Conservation (phyloP, 2,329 filamentous ascomycete genomes). For the Amphichorda felina region DNA sequence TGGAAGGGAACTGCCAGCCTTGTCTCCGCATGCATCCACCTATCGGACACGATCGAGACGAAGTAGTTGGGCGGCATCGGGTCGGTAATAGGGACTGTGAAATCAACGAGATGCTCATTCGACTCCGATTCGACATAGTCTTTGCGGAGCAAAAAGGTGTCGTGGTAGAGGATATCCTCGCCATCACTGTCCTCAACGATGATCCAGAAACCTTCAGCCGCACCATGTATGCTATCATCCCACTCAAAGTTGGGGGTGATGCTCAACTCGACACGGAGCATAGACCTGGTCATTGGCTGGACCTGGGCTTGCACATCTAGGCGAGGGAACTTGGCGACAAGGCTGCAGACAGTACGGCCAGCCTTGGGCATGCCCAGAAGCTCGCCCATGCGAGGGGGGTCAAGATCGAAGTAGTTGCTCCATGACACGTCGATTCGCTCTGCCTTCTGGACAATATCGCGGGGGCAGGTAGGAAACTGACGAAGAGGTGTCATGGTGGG, state of each 20-base stretch:
- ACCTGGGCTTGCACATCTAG: constrained; percentile 88
- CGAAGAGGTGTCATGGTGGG: constrained; percentile 93
- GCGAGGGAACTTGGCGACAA: constrained; percentile 87
- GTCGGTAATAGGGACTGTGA: constrained; percentile 92
- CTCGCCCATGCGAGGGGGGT: constrained; percentile 93
- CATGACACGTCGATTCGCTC: constrained; percentile 92
- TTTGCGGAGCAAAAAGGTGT: constrained; percentile 83
- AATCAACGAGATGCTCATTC: constrained; percentile 91
- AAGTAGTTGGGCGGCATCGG: constrained; percentile 99
- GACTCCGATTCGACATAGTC: constrained; percentile 77
- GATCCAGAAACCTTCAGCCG: constrained; percentile 91
- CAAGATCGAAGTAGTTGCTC: constrained; percentile 89
- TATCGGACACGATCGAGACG: constrained; percentile 84
- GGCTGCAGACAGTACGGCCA: constrained; percentile 70
- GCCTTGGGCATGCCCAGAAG: constrained; percentile 82
- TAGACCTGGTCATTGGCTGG: constrained; percentile 86
- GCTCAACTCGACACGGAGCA: constrained; percentile 80
- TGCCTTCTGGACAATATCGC: constrained; percentile 81
- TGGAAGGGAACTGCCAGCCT: constrained; percentile 89
- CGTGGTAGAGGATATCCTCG: constrained; percentile 89
- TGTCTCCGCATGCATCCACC: constrained; percentile 98
- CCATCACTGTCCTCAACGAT: constrained; percentile 95
- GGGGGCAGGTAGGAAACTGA: constrained; percentile 74
- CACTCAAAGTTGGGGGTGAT: constrained; percentile 93
- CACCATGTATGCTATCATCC: constrained; percentile 82